Evolutionary conservation across 805 yeast genomes (phyloP), one percentile per base, ranked within the genome.

Genomic region (Schwanniomyces pseudopolymorphus): DNA sequence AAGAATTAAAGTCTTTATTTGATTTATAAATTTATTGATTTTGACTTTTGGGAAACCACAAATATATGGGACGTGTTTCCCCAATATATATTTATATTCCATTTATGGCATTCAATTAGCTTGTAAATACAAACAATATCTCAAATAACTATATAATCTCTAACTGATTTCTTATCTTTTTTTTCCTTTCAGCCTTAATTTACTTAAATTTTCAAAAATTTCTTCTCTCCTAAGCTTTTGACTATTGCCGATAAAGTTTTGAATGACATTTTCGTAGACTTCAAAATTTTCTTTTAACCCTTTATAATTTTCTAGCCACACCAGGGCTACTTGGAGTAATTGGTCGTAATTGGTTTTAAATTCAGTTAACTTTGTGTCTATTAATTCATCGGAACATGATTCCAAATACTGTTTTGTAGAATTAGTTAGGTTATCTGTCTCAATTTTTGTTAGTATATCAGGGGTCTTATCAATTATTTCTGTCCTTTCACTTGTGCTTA

Each of bases 171-270:
- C n/a, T n/a, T n/a, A n/a, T n/a, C n/a, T n/a, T n/a, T 41, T 31
- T 50, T 52, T 48, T 47, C 50, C 40, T 46, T 57, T 63, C 41
- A 44, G 52, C 45, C 64, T 67, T 5, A 66, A 49, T 44, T 60
- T 56, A 36, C 62, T 61, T 52, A 71, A 59, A 45, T 61, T 61
- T 44, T 58, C 72, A 40, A 68, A 49, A 21, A 72, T 57, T 49
- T 71, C 75, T 36, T 72, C 70, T 42, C 92, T 73, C 55, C 87
- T 78, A 42, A 86, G 56, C 56, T 88, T 80, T 63, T 94, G 97
- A 5, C 96, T 87, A 61, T 91, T 90, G 6, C 96, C 97, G 13
- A 91, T 87, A 55, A 91, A 69, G 56, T 89, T 90, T 59, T 89
- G 96, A 36, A 94, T 90, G 54, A 94, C 96, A 2, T 85, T 77